Evolutionary conservation across 2,329 filamentous ascomycete genomes (phyloP), one percentile per base, ranked within the genome.

Genomic region (Graphiopsis chlorocephala): DNA sequence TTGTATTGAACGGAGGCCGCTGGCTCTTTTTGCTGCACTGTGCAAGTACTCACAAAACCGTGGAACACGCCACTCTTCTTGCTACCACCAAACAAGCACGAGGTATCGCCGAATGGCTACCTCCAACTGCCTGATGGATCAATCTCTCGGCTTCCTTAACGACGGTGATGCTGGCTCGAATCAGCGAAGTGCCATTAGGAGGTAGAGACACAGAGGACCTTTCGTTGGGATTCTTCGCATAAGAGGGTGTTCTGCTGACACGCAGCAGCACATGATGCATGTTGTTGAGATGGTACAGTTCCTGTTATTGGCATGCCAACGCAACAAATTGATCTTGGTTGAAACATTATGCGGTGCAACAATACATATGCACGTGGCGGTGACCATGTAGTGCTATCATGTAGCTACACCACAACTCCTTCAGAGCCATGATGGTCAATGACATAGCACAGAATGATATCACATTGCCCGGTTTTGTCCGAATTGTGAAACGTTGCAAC

Each of bases 401-500:
- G 7, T 31, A 11, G 1, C 35, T 38, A 38, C 35, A n/a, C 6
- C 14, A 20, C n/a, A n/a, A n/a, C 17, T n/a, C n/a, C 10, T 45
- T 8, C 38, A 20, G 6, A 31, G 48, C 48, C 26, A 53, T 53
- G 50, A 53, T 53, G 50, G 50, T 31, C 53, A 35, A 58, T 58
- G 55, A 45, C 55, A 58, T 58, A 45, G 31, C 31, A n/a, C 33
- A 23, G 11, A 26, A 29, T 58, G 55, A 58, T 45, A 42, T 58
- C 55, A 58, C 33, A 45, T n/a, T n/a, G 2, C 23, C 35, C 55
- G 55, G 35, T 58, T 42, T 58, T 10, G 55, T 42, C 55, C 55
- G 55, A 38, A 11, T 58, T 23, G 55, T 58, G 55, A 45, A 58
- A 45, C 55, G 55, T 38, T 25, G 53, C 53, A 23, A 56, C 28